Evolutionary conservation across 768 basidiomycete species (phyloP).

Genomic region (Xerocomellus dryophilus): DNA sequence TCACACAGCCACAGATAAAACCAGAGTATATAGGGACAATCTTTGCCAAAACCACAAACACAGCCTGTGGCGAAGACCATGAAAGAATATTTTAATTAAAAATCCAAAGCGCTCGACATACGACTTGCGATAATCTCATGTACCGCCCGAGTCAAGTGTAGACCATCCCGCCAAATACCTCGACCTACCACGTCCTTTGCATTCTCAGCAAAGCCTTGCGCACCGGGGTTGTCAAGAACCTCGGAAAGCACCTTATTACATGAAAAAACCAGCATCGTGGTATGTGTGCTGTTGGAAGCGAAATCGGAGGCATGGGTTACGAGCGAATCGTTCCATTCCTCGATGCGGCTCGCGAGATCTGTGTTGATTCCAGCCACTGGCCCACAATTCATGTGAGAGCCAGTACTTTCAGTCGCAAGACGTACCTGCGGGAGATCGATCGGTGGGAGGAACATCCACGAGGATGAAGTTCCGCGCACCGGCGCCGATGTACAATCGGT

Average conservation of each 20-base stretch:
- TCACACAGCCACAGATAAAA: constrained; percentile 13
- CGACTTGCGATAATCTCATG: constrained; percentile 33
- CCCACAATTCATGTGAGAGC: background rate
- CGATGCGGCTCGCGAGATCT: constrained; percentile 1
- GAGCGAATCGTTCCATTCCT: constrained; percentile 6
- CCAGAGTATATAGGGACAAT: too few relatives aligned
- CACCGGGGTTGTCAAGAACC: constrained; percentile 8
- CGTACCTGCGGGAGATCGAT: constrained; percentile 8
- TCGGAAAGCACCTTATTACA: constrained; percentile 7
- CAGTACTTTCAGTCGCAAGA: background rate
- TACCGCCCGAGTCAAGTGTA: constrained; percentile 36
- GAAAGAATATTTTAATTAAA: background rate
- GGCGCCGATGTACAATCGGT: background rate
- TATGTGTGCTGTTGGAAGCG: background rate
- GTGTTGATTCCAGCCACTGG: background rate
- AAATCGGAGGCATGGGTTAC: background rate
- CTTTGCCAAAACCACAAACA: background rate
- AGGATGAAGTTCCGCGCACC: constrained; percentile 11
- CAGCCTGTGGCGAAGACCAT: too few relatives aligned
- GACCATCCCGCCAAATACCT: constrained; percentile 38
- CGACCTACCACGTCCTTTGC: constrained; percentile 1
- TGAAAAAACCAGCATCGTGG: constrained; percentile 7
- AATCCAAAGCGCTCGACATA: background rate
- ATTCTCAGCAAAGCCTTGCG: constrained; percentile 4
- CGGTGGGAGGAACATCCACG: constrained; percentile 15